Evolutionary conservation across 352 stramenopile species (phyloP), one percentile per base, ranked within the genome.

Genomic region (Globisporangium irregulare): DNA sequence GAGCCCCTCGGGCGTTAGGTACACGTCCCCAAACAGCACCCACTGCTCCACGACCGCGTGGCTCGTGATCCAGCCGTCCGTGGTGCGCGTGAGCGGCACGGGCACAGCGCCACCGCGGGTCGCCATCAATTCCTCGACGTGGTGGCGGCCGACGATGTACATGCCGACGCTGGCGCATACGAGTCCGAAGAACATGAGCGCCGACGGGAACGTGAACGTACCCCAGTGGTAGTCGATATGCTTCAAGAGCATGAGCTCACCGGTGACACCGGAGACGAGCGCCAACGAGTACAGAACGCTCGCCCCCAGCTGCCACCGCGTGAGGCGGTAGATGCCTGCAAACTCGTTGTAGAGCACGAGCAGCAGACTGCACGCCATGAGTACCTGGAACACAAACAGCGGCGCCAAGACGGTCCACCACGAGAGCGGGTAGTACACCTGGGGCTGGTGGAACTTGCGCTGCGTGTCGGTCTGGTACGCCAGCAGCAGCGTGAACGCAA

Each of bases 271-370:
- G 1, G 86, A 57, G 7, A 90, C 77, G 5, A 95, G 71, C 34
- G 85, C 84, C 41, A 95, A 62, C 38, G 81, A 73, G 64, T 95
- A 95, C 2, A 95, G 60, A 27, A 86, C 85, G 51, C 84, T 93
- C 25, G 87, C 85, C 18, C 73, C 81, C 24, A 95, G 70, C 64
- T 95, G 87, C 81, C 82, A 89, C 0, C 80, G 70, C 34, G 82
- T 89, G 57, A 95, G 81, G 5, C 84, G 85, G 69, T 95, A 95
- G 58, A 90, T 79, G 22, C 85, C 85, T 2, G 84, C 75, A 63
- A 92, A 93, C 67, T 95, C 83, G 57, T 89, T 76, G 76, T 91
- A 93, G 51, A 95, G 79, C 58, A 95, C 81, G 27, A 91, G 76
- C 36, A 82, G 15, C 14, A 95, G 66, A 2, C 75, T 76, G 14